phyloP scores from a whole-genome alignment of 192 early-diverging fungal genomes.

The Backusella parvicylindrica region DNA sequence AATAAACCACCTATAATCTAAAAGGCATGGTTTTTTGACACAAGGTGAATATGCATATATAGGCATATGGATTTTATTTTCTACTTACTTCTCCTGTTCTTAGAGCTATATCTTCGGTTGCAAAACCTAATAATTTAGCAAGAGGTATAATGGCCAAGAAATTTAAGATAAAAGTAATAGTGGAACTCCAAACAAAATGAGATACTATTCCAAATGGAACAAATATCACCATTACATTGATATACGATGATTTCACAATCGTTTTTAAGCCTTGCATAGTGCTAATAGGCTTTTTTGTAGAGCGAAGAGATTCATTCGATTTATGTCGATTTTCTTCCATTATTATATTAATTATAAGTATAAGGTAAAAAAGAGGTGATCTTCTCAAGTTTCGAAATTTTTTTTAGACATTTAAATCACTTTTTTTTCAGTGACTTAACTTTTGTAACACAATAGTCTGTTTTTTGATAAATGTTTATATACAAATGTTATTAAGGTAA shows the following conservation, averaged over 20 bases:
- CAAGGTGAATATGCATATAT: background rate
- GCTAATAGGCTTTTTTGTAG: background rate
- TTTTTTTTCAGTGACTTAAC: background rate
- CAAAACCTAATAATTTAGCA: conserved; percentile 84
- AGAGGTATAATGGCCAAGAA: conserved; percentile 87
- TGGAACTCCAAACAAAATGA: conserved; percentile 63
- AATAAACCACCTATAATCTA: conserved; percentile 81
- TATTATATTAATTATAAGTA: background rate
- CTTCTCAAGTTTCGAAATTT: background rate
- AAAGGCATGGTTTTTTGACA: background rate
- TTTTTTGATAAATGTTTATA: background rate
- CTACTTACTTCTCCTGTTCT: conserved; percentile 57
- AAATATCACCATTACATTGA: conserved; percentile 66
- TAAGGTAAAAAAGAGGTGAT: background rate
- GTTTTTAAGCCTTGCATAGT: background rate
- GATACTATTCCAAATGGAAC: conserved; percentile 78
- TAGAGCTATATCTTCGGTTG: conserved; percentile 80
- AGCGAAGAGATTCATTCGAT: background rate
- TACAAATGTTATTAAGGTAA: background rate
- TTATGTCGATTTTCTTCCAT: background rate
- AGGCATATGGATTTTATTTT: background rate
- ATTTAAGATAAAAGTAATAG: conserved; percentile 74
- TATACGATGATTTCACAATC: conserved; percentile 42
- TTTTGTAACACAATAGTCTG: background rate
- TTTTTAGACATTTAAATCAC: background rate